phyloP scores from a whole-genome alignment of 306 rosid species.

The Nissolia schottii region DNA sequence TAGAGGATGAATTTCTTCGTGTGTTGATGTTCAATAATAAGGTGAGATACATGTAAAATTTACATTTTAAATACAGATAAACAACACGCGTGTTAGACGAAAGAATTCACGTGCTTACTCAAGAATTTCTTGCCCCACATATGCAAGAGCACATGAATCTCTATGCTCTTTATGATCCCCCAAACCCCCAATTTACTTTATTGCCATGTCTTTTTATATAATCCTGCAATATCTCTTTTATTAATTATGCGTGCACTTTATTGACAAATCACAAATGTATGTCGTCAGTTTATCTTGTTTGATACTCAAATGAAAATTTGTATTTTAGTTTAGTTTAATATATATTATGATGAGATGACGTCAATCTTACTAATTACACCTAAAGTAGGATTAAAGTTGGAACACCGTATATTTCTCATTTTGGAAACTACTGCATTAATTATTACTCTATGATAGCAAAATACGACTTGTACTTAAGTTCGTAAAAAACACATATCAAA shows the following conservation, averaged over 20 bases:
- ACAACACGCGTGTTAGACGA: too few species aligned
- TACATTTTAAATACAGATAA: too few species aligned
- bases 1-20: too few species aligned
- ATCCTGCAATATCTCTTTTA: too few species aligned
- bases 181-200: background rate
- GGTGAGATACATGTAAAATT: too few species aligned
- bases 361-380: background rate
- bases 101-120: too few species aligned
- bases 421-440: background rate
- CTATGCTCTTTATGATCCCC: background rate
- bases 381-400: background rate
- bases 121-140: too few species aligned
- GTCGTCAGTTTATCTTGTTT: background rate
- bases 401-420: background rate
- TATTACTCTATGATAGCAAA: background rate
- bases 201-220: too few species aligned
- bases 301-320: background rate
- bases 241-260: too few species aligned
- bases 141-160: background rate
- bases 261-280: background rate
- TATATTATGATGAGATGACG: background rate
- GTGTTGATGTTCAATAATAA: too few species aligned
- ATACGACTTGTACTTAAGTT: background rate
- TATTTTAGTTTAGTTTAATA: background rate
- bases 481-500: background rate